A percentile compares a stretch with the other conserved stretches of the same genome.
Conservation (phyloP, 2,329 filamentous ascomycete genomes). For the Claviceps monticola region DNA sequence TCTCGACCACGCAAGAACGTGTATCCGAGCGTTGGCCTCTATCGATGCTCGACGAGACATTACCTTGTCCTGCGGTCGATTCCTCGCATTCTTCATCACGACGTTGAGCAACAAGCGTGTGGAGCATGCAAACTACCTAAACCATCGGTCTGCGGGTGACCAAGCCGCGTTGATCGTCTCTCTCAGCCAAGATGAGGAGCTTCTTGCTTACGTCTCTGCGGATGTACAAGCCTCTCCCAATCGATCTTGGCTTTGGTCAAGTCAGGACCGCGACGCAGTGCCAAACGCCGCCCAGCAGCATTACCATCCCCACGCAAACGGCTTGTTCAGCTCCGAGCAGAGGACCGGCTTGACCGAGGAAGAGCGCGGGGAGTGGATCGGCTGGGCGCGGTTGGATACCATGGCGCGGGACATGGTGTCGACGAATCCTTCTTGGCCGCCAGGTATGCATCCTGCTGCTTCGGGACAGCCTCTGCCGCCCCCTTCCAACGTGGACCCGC, state of each 20-base stretch:
- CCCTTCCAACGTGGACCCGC: too few relatives aligned
- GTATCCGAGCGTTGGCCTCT: constrained; percentile 55
- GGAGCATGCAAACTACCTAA: constrained; percentile 28
- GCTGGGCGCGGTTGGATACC: constrained; percentile 62
- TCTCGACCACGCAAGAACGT: constrained; percentile 57
- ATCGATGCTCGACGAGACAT: constrained; percentile 60
- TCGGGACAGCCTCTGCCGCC: constrained; percentile 13
- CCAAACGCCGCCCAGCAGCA: constrained; percentile 10
- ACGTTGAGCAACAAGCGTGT: constrained; percentile 43
- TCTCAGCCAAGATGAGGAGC: constrained; percentile 58
- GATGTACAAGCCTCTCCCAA: constrained; percentile 74
- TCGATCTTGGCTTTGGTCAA: constrained; percentile 71
- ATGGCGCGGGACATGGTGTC: constrained; percentile 19
- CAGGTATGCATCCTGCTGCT: constrained; percentile 15
- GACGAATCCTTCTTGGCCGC: constrained; percentile 18
- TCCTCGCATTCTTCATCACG: constrained; percentile 68
- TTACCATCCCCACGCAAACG: constrained; percentile 18
- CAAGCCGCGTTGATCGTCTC: constrained; percentile 19
- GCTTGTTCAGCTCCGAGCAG: constrained; percentile 30
- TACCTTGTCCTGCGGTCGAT: constrained; percentile 66
- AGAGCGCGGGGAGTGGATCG: constrained; percentile 57
- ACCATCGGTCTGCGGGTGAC: constrained; percentile 19
- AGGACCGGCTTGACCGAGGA: constrained; percentile 39
- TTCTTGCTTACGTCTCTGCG: constrained; percentile 72
- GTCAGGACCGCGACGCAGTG: constrained; percentile 35